Percentiles rank a stretch among this genome's conserved stretches.
phyloP scores from a whole-genome alignment of 805 yeast genomes.

The Sugiyamaella mastotermitis region DNA sequence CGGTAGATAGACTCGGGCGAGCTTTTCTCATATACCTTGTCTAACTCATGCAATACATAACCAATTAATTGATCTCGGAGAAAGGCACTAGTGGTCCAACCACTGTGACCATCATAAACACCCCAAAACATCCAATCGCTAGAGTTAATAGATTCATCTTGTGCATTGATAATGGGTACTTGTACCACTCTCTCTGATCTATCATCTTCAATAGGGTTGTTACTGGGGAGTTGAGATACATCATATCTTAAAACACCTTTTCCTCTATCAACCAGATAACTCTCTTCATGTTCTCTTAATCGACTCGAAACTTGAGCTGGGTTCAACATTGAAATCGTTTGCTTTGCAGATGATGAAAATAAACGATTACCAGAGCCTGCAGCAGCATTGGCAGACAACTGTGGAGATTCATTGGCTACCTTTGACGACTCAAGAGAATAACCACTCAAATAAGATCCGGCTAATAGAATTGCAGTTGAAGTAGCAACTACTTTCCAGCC shows the following conservation, averaged over 20 bases:
- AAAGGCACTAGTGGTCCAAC: conserved; percentile 88
- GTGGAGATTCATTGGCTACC: conserved; percentile 7
- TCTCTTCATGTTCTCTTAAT: conserved; percentile 70
- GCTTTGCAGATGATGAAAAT: conserved; percentile 5
- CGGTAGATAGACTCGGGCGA: conserved; percentile 41
- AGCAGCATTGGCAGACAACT: not conserved
- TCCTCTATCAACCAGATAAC: conserved; percentile 73
- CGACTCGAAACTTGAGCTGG: conserved; percentile 61
- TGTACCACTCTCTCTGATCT: conserved; percentile 72
- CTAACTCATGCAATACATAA: conserved; percentile 71
- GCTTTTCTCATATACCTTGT: conserved; percentile 48
- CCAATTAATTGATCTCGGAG: conserved; percentile 73
- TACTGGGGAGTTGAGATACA: conserved; percentile 81
- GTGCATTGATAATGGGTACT: conserved; percentile 41
- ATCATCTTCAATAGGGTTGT: conserved; percentile 93
- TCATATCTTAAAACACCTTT: conserved; percentile 88
- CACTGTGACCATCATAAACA: conserved; percentile 94
- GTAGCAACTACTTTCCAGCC: conserved; percentile 8
- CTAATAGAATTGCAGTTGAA: conserved; percentile 7
- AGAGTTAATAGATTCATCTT: conserved; percentile 37
- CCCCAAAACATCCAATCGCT: conserved; percentile 93
- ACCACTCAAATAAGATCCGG: conserved; percentile 6
- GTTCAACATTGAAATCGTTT: conserved; percentile 13
- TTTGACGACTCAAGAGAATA: not conserved
- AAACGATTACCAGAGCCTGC: not conserved